These are phyloP conservation scores for Globisporangium iwayamae DNA, from an alignment of 352 stramenopile species.

Conservation along the genomic window DNA sequence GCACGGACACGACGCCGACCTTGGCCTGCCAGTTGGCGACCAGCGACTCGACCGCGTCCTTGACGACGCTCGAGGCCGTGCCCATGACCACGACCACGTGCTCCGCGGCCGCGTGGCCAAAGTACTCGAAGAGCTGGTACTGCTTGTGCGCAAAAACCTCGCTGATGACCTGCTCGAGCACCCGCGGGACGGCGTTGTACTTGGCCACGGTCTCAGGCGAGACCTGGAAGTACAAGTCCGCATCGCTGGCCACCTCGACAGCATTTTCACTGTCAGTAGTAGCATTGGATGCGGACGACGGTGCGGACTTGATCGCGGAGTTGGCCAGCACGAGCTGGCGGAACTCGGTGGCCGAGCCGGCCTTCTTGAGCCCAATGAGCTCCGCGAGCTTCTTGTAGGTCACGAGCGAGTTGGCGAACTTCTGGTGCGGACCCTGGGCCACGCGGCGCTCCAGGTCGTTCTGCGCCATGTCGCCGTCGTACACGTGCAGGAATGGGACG, in stretches of 20 bases:
- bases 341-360: constrained; percentile 47
- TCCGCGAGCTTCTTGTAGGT: constrained; percentile 65
- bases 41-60: constrained; percentile 84
- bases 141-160: constrained; percentile 77
- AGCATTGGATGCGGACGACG: background rate
- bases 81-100: constrained; percentile 91
- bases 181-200: constrained; percentile 58
- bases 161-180: constrained; percentile 79
- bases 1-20: constrained; percentile 85
- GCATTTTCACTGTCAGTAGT: constrained; percentile 21
- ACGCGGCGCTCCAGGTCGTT: constrained; percentile 70
- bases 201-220: constrained; percentile 82
- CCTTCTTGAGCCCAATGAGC: constrained; percentile 56
- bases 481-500: constrained; percentile 92
- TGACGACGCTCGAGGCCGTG: constrained; percentile 83
- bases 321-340: constrained; percentile 58
- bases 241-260: constrained; percentile 51
- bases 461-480: constrained; percentile 90
- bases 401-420: constrained; percentile 65
- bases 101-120: constrained; percentile 76
- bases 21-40: constrained; percentile 83
- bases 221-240: constrained; percentile 92
- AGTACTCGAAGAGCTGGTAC: constrained; percentile 92
- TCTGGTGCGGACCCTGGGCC: constrained; percentile 30
- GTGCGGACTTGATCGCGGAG: constrained; percentile 26